These are phyloP conservation scores for Myxozyma udenii DNA, from an alignment of 805 yeast genomes.

Conservation along the genomic window DNA sequence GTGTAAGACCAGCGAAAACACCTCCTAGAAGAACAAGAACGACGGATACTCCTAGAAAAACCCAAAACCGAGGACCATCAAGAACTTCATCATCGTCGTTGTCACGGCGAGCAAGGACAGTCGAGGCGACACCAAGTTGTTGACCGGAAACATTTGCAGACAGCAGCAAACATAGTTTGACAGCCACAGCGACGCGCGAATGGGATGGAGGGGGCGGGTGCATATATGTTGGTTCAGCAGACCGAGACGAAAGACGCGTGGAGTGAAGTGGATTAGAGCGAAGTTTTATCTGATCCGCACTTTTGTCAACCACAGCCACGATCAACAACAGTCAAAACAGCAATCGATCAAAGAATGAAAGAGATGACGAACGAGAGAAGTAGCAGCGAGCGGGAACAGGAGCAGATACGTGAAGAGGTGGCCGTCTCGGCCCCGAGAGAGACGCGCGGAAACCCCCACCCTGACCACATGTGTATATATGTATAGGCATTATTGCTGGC, in stretches of 20 bases:
- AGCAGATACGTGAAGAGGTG: too few relatives aligned
- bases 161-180: conserved; percentile 22
- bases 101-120: conserved; percentile 11
- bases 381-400: too few relatives aligned
- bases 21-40: conserved; percentile 74
- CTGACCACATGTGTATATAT: too few relatives aligned
- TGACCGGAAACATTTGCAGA: conserved; percentile 13
- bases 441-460: too few relatives aligned
- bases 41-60: conserved; percentile 47
- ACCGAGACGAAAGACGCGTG: neutral
- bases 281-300: too few relatives aligned
- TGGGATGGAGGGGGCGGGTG: conserved; percentile 20
- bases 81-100: conserved; percentile 30
- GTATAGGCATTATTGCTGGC: too few relatives aligned
- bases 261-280: too few relatives aligned
- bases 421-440: too few relatives aligned
- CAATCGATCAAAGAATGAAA: too few relatives aligned
- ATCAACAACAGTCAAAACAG: too few relatives aligned
- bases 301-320: too few relatives aligned
- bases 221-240: conserved; percentile 6
- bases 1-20: conserved; percentile 89
- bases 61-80: conserved; percentile 33
- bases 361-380: too few relatives aligned
- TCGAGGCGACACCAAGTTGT: neutral
- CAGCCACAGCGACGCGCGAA: conserved; percentile 11